Conservation (phyloP, 2,329 filamentous ascomycete genomes). For the Hymenoscyphus occultus region DNA sequence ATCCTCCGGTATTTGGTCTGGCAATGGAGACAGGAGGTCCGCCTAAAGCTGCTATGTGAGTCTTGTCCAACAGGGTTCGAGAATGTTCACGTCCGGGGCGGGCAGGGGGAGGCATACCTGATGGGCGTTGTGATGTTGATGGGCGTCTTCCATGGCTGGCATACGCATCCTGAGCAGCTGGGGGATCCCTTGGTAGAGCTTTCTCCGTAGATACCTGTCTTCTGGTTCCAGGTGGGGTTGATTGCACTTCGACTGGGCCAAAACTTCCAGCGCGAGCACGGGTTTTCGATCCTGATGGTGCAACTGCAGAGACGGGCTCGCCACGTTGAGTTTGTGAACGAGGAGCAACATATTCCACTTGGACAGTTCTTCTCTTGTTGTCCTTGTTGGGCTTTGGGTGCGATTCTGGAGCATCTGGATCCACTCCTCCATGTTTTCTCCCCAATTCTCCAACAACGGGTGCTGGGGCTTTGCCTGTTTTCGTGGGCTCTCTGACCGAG, state of each 20-base stretch:
- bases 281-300: slow-evolving; percentile 40
- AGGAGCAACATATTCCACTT: slow-evolving; percentile 96
- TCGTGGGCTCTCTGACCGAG: slow-evolving; percentile 84
- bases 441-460: slow-evolving; percentile 59
- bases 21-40: slow-evolving; percentile 43
- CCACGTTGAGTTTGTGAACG: slow-evolving; percentile 78
- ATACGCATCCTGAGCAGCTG: slow-evolving; percentile 47
- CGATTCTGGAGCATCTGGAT: slow-evolving; percentile 59
- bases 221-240: slow-evolving; percentile 31
- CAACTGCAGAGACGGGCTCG: slow-evolving; percentile 34
- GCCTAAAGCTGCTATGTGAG: slow-evolving; percentile 51
- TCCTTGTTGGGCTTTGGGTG: slow-evolving; percentile 70
- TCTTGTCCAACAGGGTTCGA: slow-evolving; percentile 53
- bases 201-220: slow-evolving; percentile 50
- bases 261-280: slow-evolving; percentile 54
- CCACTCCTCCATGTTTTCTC: slow-evolving; percentile 72
- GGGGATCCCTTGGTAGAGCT: slow-evolving; percentile 57
- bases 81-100: slow-evolving; percentile 49
- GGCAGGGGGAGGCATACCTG: slow-evolving; percentile 44
- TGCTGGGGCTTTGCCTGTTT: slow-evolving; percentile 54
- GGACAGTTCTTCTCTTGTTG: slow-evolving; percentile 88
- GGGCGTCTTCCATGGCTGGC: slow-evolving; percentile 40
- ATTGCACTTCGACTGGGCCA: slow-evolving; percentile 47
- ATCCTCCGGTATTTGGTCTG: slow-evolving; percentile 78
- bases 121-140: slow-evolving; percentile 33